Evolutionary conservation across 2,329 filamentous ascomycete genomes (phyloP).

Genomic region (Pseudocercospora eumusae): DNA sequence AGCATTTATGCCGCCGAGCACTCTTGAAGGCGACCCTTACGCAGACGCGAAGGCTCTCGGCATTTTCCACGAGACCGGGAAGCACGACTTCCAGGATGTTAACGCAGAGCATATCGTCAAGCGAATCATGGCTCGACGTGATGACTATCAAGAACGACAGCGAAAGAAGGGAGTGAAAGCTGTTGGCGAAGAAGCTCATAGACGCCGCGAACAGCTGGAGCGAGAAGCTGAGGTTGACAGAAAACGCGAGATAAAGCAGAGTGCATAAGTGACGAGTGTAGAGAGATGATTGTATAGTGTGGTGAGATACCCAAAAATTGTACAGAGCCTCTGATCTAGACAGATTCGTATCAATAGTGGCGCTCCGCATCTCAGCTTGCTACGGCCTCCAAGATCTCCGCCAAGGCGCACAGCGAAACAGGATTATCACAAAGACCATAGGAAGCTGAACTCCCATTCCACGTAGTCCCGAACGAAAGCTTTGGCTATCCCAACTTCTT

Average conservation of each 20-base stretch:
- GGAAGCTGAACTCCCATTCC: too few species aligned
- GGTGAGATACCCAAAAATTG: conserved; percentile 7
- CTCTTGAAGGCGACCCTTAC: conserved; percentile 59
- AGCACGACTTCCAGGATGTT: conserved; percentile 79
- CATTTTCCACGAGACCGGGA: conserved; percentile 77
- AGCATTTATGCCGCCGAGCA: conserved; percentile 69
- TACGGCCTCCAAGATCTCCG: too few species aligned
- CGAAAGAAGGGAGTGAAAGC: conserved; percentile 86
- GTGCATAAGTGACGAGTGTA: not conserved
- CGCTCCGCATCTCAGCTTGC: too few species aligned
- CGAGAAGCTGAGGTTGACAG: not conserved
- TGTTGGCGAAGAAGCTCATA: conserved; percentile 63
- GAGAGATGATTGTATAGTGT: not conserved
- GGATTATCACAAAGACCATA: too few species aligned
- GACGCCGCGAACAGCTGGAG: conserved; percentile 20
- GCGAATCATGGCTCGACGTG: conserved; percentile 82
- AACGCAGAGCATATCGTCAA: conserved; percentile 92
- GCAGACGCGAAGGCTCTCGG: conserved; percentile 75
- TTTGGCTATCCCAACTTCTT: too few species aligned
- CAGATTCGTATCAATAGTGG: not conserved
- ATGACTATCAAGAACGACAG: conserved; percentile 89
- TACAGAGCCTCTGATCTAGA: conserved; percentile 1
- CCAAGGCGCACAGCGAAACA: too few species aligned
- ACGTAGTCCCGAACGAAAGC: too few species aligned
- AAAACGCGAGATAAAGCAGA: not conserved